A percentile compares a stretch with the other conserved stretches of the same genome.
These are phyloP conservation scores for Gnetum montanum DNA, from an alignment of 75 land plant species.

Conservation along the genomic window DNA sequence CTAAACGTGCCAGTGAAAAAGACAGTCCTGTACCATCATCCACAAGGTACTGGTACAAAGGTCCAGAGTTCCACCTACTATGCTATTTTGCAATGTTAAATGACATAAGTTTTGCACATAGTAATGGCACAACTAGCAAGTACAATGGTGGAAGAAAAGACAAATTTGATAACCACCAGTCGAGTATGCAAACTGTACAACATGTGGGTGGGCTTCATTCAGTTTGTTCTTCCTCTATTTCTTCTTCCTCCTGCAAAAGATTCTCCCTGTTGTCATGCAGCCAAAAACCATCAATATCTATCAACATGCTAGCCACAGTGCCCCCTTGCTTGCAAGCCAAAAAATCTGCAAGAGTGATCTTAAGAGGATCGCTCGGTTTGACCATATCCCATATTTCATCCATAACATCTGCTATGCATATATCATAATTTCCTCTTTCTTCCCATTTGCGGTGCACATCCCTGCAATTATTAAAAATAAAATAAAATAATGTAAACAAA, in stretches of 20 bases:
- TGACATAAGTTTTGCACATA: no score
- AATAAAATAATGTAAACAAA: background rate
- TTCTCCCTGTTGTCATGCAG: constrained; percentile 98
- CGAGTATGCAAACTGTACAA: no score
- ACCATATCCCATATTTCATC: constrained; percentile 99
- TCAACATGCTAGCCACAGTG: constrained; percentile 98
- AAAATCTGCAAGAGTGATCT: constrained; percentile 72
- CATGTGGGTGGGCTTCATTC: no score
- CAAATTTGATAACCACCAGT: no score
- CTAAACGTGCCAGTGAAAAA: no score
- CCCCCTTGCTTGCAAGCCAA: constrained; percentile 93
- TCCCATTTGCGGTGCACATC: constrained; percentile 99
- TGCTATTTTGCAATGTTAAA: no score
- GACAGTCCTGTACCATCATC: no score
- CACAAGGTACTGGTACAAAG: no score
- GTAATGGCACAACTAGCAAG: no score
- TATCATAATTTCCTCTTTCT: constrained; percentile 97
- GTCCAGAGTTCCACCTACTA: no score
- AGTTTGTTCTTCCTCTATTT: constrained; percentile 55
- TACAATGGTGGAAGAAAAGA: no score
- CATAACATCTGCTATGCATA: constrained; percentile 95
- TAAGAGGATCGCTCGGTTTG: constrained; percentile 80
- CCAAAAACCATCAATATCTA: constrained; percentile 98
- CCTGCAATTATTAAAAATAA: constrained; percentile 27
- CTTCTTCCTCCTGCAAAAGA: constrained; percentile 98